Evolutionary conservation across 2,329 filamentous ascomycete species (phyloP), one percentile per base, ranked within the genome.

Genomic region (Basipetospora chlamydospora): DNA sequence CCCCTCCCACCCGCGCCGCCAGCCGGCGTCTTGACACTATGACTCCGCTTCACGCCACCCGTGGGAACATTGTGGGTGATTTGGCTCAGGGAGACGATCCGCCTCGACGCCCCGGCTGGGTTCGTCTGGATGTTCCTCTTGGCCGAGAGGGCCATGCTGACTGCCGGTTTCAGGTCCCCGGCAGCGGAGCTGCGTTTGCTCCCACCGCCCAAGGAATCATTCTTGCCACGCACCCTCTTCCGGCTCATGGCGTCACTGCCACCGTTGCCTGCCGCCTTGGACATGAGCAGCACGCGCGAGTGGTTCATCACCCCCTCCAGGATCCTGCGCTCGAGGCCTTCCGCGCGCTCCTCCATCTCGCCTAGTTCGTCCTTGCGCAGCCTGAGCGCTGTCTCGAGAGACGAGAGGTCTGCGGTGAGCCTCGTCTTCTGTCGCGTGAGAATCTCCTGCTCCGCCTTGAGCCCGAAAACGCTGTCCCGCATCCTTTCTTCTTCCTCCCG

Each of bases 221-320:
- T 66, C 47, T 64, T 59, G 40, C 65, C 56, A 6, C 70, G 63
- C 56, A 66, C 56, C 6, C 71, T 63, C 56, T 75, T 75, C 35
- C 70, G 67, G 52, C 59, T 73, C 70, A 75, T 74, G 41, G 63
- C 58, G 37, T 74, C 70, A 5, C 57, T 57, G 9, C 58, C 58
- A 47, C 63, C 65, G 45, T 55, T 61, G 22, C 11, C 11, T 6
- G 22, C 22, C 3, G 70, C 61, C 60, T 83, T 79, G 45, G 75
- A 66, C 63, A 90, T 81, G 40, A 96, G 71, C n/a, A 95, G 67
- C 33, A 83, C 74, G 6, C 88, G 80, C 15, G 88, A 95, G 54
- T 96, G 88, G 48, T 96, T 87, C 61, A 98, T 92, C 43, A 96
- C 84, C 18, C 88, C 87, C 45, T 96, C 88, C 22, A 98, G 63